Evolutionary conservation across 805 yeast genomes (phyloP).

Genomic region (Tetrapisispora fleetii): DNA sequence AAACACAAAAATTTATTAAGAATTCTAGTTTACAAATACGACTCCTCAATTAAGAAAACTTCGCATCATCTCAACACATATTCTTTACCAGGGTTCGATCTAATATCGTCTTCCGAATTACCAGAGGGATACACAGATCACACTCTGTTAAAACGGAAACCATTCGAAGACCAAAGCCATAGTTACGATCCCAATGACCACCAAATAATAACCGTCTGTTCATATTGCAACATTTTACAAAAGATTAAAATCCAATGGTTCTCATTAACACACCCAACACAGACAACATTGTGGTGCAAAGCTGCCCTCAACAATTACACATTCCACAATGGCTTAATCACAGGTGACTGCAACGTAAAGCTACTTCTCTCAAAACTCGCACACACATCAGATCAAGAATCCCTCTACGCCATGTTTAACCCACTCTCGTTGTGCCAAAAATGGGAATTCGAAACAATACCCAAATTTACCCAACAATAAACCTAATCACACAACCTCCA

Average conservation of each 20-base stretch:
- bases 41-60: not conserved
- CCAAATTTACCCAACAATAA: no score
- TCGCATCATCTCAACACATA: not conserved
- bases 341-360: not conserved
- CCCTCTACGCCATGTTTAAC: not conserved
- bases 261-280: not conserved
- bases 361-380: not conserved
- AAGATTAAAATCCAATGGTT: not conserved
- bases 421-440: not conserved
- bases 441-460: conserved; percentile 12
- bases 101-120: not conserved
- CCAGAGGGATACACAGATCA: not conserved
- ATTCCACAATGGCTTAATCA: not conserved
- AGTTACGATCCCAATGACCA: not conserved
- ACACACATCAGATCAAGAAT: not conserved
- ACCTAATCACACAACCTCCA: no score
- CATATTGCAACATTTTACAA: not conserved
- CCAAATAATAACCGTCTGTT: not conserved
- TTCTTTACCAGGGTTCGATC: not conserved
- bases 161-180: not conserved
- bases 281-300: not conserved
- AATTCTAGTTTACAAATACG: not conserved
- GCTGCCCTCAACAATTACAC: not conserved
- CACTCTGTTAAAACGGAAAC: not conserved
- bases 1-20: not conserved